Percentiles rank a stretch among this genome's conserved stretches.
Evolutionary conservation across 805 yeast genomes (phyloP).

Genomic region (Ascoidea asiatica): DNA sequence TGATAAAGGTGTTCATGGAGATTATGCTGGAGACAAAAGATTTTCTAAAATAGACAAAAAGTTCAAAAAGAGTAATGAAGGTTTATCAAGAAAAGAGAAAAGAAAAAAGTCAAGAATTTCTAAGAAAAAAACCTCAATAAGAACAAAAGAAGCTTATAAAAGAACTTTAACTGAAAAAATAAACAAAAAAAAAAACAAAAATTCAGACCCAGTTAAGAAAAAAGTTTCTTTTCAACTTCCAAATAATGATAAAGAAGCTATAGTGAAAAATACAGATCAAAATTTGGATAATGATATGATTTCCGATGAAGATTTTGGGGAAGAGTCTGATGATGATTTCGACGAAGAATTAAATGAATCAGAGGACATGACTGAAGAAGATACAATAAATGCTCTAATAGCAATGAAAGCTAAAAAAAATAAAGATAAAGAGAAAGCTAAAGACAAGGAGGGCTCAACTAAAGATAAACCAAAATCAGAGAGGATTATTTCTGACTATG

Average conservation of each 20-base stretch:
- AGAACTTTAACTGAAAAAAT: too few relatives aligned
- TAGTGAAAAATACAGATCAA: neutral
- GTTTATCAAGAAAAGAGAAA: neutral
- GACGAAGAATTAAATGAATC: constrained; percentile 11
- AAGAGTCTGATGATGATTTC: constrained; percentile 6
- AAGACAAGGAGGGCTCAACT: constrained; percentile 7
- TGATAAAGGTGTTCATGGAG: neutral
- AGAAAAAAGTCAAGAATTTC: neutral
- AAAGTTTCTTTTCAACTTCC: neutral
- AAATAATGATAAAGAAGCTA: neutral
- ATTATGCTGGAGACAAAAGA: neutral
- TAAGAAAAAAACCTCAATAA: constrained; percentile 1
- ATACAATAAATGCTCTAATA: constrained; percentile 22
- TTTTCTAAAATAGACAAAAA: neutral
- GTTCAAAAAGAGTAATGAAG: neutral
- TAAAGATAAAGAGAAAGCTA: constrained; percentile 9
- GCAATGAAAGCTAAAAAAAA: constrained; percentile 15
- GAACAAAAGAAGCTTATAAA: constrained; percentile 12
- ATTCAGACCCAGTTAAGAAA: neutral
- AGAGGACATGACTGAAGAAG: constrained; percentile 18
- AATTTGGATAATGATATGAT: too few relatives aligned
- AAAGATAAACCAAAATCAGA: constrained; percentile 11
- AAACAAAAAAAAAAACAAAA: neutral
- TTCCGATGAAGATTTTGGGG: constrained; percentile 5
- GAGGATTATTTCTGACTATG: constrained; percentile 23